Percentiles rank a stretch among this genome's conserved stretches.
phyloP scores from a whole-genome alignment of 2,329 filamentous ascomycete genomes.

The Pseudocercospora musae region DNA sequence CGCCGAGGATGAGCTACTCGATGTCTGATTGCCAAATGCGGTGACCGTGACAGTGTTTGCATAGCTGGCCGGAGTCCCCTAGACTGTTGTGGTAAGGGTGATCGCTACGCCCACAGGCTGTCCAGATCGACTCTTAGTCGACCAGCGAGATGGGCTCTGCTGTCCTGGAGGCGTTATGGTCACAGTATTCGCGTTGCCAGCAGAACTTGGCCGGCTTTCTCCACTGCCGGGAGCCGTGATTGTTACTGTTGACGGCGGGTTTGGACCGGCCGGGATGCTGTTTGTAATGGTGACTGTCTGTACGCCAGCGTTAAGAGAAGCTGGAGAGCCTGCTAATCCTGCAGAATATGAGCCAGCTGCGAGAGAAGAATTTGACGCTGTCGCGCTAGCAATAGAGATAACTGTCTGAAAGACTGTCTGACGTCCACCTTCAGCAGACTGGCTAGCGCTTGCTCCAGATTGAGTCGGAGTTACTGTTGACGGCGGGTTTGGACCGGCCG shows the following conservation, averaged over 20 bases:
- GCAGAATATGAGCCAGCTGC: conserved; percentile 8
- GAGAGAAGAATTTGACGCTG: not conserved
- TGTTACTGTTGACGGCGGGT: conserved; percentile 5
- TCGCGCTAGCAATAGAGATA: not conserved
- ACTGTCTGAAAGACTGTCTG: not conserved
- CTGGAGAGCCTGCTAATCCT: conserved; percentile 5
- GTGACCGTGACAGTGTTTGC: conserved; percentile 10
- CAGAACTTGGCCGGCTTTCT: not conserved
- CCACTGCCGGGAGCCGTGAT: not conserved
- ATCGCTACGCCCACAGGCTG: not conserved
- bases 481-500: not conserved
- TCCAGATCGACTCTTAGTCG: not conserved
- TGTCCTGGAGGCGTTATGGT: not conserved
- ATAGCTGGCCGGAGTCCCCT: conserved; percentile 8
- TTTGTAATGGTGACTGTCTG: conserved; percentile 11
- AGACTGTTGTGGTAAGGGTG: conserved; percentile 5
- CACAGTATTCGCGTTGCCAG: not conserved
- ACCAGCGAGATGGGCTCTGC: not conserved
- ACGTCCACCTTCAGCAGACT: not conserved
- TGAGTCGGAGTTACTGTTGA: conserved; percentile 1
- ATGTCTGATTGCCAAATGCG: not conserved
- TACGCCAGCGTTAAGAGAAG: not conserved
- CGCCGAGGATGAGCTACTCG: not conserved
- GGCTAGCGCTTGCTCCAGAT: not conserved
- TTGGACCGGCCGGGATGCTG: not conserved